These are phyloP conservation scores for Monilinia vaccinii-corymbosi DNA, from an alignment of 2,329 filamentous ascomycete genomes.

Conservation along the genomic window DNA sequence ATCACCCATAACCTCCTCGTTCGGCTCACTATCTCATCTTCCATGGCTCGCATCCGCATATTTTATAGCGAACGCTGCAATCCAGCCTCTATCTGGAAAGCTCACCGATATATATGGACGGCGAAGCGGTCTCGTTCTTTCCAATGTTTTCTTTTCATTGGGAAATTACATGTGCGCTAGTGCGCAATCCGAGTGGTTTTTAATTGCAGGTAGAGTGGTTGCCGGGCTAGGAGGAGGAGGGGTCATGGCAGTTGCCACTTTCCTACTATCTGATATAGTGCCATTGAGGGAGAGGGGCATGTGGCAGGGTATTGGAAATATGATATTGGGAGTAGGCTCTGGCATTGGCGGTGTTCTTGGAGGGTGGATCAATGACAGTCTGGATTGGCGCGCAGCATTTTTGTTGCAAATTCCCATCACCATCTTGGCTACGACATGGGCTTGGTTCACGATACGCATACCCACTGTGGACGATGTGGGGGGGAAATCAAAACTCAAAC, in stretches of 20 bases:
- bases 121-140: conserved; percentile 55
- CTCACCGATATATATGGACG: conserved; percentile 63
- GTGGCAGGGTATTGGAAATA: conserved; percentile 69
- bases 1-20: conserved; percentile 6
- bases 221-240: conserved; percentile 57
- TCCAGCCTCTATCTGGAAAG: conserved; percentile 67
- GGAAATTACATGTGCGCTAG: conserved; percentile 57
- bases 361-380: conserved; percentile 58
- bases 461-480: not conserved
- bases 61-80: conserved; percentile 65
- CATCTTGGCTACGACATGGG: not conserved
- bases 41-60: conserved; percentile 52
- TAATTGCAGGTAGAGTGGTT: conserved; percentile 52
- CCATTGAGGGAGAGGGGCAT: conserved; percentile 5
- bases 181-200: conserved; percentile 50
- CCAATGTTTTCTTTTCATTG: conserved; percentile 54
- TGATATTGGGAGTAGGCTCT: conserved; percentile 63
- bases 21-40: conserved; percentile 40
- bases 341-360: conserved; percentile 61
- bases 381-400: conserved; percentile 53
- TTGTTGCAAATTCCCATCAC: conserved; percentile 4
- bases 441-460: conserved; percentile 3
- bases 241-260: conserved; percentile 42
- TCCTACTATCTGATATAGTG: conserved; percentile 5
- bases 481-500: conserved; percentile 32